phyloP scores from a whole-genome alignment of 2,329 filamentous ascomycete genomes.

The Leptographium galeiforme region DNA sequence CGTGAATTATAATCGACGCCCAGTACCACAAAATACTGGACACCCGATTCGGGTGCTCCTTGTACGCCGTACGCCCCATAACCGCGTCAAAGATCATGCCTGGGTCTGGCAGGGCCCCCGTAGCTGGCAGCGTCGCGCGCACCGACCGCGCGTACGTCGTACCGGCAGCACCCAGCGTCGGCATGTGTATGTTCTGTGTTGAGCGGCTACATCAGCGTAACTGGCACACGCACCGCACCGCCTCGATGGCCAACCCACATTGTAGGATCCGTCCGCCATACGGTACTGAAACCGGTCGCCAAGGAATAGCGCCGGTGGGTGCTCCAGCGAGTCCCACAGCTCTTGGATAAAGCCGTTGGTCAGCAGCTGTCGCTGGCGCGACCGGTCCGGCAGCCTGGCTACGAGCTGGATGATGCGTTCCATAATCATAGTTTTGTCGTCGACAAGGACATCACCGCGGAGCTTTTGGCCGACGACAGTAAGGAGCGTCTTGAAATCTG shows the following conservation, averaged over 20 bases:
- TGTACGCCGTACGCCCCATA: slow-evolving; percentile 40
- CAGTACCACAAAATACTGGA: slow-evolving; percentile 61
- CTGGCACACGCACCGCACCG: neutral
- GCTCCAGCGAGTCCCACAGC: slow-evolving; percentile 59
- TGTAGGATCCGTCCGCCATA: slow-evolving; percentile 56
- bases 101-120: slow-evolving; percentile 55
- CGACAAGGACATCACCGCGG: slow-evolving; percentile 46
- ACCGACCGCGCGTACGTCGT: slow-evolving; percentile 55
- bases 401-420: slow-evolving; percentile 60
- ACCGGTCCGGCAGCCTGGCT: slow-evolving; percentile 47
- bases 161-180: slow-evolving; percentile 52
- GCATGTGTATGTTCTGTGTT: slow-evolving; percentile 46
- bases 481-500: slow-evolving; percentile 36
- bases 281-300: slow-evolving; percentile 52
- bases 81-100: slow-evolving; percentile 47
- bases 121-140: slow-evolving; percentile 42
- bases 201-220: neutral
- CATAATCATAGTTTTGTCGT: slow-evolving; percentile 71
- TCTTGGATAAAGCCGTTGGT: slow-evolving; percentile 55
- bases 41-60: slow-evolving; percentile 55
- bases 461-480: slow-evolving; percentile 48
- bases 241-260: slow-evolving; percentile 24
- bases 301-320: slow-evolving; percentile 55
- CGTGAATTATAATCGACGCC: slow-evolving; percentile 62
- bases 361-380: slow-evolving; percentile 45